Percentiles rank a stretch among this genome's conserved stretches.
Evolutionary conservation across 2,329 filamentous ascomycete species (phyloP).

Genomic region (Trichothecium sympodiale): DNA sequence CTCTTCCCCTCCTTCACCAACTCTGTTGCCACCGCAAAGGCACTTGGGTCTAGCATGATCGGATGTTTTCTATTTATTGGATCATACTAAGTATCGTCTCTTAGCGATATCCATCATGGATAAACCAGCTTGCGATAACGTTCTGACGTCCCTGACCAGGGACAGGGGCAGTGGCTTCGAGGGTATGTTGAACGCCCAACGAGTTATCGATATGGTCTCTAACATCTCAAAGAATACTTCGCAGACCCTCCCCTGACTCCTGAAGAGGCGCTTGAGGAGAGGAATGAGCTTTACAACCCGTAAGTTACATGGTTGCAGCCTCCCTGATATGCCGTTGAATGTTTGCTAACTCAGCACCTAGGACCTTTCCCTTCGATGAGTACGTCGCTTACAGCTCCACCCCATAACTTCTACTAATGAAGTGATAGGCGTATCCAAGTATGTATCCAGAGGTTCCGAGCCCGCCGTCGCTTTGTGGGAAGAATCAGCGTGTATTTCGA

Average conservation of each 20-base stretch:
- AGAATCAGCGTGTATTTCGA: slow-evolving; percentile 56
- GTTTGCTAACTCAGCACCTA: slow-evolving; percentile 15
- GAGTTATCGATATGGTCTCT: not conserved
- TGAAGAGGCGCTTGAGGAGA: slow-evolving; percentile 54
- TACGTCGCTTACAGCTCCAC: slow-evolving; percentile 26
- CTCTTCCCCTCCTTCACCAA: too few relatives aligned
- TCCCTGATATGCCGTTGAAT: not conserved
- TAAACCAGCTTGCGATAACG: too few relatives aligned
- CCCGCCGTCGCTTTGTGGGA: slow-evolving; percentile 61
- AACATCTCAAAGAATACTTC: slow-evolving; percentile 47
- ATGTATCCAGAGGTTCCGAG: slow-evolving; percentile 72
- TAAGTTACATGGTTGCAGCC: slow-evolving; percentile 26
- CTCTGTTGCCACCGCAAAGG: too few relatives aligned
- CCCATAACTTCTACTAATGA: slow-evolving; percentile 2
- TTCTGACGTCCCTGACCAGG: slow-evolving; percentile 27
- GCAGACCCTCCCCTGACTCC: slow-evolving; percentile 71
- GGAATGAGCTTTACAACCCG: slow-evolving; percentile 51
- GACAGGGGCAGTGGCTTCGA: slow-evolving; percentile 57
- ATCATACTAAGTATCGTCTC: too few relatives aligned
- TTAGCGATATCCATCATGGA: too few relatives aligned
- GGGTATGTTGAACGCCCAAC: slow-evolving; percentile 18
- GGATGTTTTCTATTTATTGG: too few relatives aligned
- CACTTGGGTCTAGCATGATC: too few relatives aligned
- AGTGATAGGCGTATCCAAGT: slow-evolving; percentile 62
- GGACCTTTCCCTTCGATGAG: slow-evolving; percentile 44